phyloP scores from a whole-genome alignment of 73 alveolate genomes.

The Tetrahymena malaccensis region DNA sequence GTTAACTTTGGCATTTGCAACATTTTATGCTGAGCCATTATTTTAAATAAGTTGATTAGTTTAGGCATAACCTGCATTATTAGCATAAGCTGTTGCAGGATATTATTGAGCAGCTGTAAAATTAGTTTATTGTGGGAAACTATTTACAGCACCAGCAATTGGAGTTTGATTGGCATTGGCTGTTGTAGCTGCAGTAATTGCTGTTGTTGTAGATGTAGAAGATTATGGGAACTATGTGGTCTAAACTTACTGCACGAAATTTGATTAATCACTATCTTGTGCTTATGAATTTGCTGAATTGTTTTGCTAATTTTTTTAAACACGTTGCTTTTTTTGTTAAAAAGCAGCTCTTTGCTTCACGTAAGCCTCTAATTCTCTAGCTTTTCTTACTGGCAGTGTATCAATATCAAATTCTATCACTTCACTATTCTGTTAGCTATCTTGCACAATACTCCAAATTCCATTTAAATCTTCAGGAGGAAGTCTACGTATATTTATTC shows the following conservation, averaged over 20 bases:
- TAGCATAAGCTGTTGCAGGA: background rate
- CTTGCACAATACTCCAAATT: background rate
- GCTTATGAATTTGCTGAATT: background rate
- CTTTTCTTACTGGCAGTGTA: constrained; percentile 28
- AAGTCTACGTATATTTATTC: background rate
- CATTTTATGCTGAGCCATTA: background rate
- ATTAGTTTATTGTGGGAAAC: background rate
- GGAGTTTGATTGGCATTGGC: background rate
- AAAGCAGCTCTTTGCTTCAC: background rate
- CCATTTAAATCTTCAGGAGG: background rate
- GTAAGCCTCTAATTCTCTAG: constrained; percentile 30
- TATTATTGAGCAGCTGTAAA: background rate
- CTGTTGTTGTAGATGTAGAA: background rate
- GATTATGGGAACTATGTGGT: background rate
- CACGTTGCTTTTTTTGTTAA: background rate
- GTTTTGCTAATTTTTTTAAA: background rate
- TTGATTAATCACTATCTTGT: background rate
- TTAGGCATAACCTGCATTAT: background rate
- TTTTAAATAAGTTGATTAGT: background rate
- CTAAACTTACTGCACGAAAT: background rate
- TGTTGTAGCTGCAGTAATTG: background rate
- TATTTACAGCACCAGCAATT: background rate
- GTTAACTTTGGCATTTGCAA: background rate
- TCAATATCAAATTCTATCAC: constrained; percentile 39
- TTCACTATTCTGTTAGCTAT: constrained; percentile 21